A percentile compares a stretch with the other conserved stretches of the same genome.
These are phyloP conservation scores for Nitzschia palea DNA, from an alignment of 108 stramenopile species.

Conservation along the genomic window DNA sequence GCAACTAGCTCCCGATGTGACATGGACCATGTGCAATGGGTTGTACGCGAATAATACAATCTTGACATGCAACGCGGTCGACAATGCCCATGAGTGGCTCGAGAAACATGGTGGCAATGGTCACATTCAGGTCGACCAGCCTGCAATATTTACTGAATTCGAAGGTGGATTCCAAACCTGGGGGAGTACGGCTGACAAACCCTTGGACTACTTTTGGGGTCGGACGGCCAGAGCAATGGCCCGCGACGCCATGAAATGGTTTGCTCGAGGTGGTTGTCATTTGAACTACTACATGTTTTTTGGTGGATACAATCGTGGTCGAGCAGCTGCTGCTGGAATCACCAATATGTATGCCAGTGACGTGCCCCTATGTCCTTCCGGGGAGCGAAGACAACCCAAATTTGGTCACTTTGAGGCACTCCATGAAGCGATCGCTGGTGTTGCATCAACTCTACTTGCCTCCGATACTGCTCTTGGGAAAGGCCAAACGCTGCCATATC, in stretches of 20 bases:
- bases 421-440: conserved; percentile 36
- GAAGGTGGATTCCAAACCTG: conserved; percentile 60
- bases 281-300: conserved; percentile 68
- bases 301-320: conserved; percentile 53
- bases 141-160: conserved; percentile 47
- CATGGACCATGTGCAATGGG: conserved; percentile 76
- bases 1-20: conserved; percentile 40
- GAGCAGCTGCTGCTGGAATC: conserved; percentile 55
- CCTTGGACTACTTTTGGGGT: conserved; percentile 63
- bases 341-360: conserved; percentile 55
- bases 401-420: conserved; percentile 45
- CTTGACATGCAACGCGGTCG: conserved; percentile 62
- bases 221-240: conserved; percentile 40
- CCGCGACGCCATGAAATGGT: conserved; percentile 48
- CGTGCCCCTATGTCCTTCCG: conserved; percentile 45
- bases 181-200: conserved; percentile 46
- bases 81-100: conserved; percentile 40
- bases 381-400: conserved; percentile 58
- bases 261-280: conserved; percentile 65
- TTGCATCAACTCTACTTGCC: conserved; percentile 36
- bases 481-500: conserved; percentile 3
- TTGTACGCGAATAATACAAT: conserved; percentile 48
- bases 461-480: conserved; percentile 29
- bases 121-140: conserved; percentile 56
- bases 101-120: conserved; percentile 53